These are phyloP conservation scores for Umbilicus rupestris DNA, from an alignment of 164 flowering plant species.

Conservation along the genomic window DNA sequence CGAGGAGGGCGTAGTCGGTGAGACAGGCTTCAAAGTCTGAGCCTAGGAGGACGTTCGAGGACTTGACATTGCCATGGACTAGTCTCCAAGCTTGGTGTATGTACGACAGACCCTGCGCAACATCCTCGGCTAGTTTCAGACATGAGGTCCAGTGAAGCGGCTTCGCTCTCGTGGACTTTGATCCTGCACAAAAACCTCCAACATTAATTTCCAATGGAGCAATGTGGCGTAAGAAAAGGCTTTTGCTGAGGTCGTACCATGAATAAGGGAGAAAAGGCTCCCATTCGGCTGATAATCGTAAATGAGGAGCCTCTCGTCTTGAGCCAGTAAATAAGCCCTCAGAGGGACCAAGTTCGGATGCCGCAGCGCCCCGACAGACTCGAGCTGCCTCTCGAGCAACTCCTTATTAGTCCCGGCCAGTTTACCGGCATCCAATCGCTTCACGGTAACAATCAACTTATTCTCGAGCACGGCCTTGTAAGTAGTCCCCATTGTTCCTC, in stretches of 20 bases:
- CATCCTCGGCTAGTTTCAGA: conserved; percentile 90
- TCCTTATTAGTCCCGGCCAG: conserved; percentile 35
- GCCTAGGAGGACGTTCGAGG: conserved; percentile 89
- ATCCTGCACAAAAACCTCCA: conserved; percentile 49
- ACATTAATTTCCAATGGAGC: not conserved
- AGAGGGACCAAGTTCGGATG: conserved; percentile 90
- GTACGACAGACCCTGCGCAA: conserved; percentile 92
- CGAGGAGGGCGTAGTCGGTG: conserved; percentile 68
- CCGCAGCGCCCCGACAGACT: conserved; percentile 59
- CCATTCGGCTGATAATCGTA: conserved; percentile 89
- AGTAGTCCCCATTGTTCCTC: conserved; percentile 71
- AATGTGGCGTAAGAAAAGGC: not conserved
- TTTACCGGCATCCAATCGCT: conserved; percentile 56
- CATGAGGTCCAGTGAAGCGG: conserved; percentile 99
- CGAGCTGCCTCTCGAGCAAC: conserved; percentile 66
- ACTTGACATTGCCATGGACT: conserved; percentile 85
- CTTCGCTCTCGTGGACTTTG: conserved; percentile 73
- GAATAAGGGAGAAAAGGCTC: conserved; percentile 77
- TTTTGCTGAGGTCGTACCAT: conserved; percentile 36
- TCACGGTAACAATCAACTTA: conserved; percentile 65
- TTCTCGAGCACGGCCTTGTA: conserved; percentile 86
- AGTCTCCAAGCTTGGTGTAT: conserved; percentile 86
- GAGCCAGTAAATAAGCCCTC: conserved; percentile 80
- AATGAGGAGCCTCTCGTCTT: conserved; percentile 73
- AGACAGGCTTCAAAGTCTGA: conserved; percentile 88